These are phyloP conservation scores for Rhynchosporium graminicola DNA, from an alignment of 2,329 filamentous ascomycete genomes.

Conservation along the genomic window DNA sequence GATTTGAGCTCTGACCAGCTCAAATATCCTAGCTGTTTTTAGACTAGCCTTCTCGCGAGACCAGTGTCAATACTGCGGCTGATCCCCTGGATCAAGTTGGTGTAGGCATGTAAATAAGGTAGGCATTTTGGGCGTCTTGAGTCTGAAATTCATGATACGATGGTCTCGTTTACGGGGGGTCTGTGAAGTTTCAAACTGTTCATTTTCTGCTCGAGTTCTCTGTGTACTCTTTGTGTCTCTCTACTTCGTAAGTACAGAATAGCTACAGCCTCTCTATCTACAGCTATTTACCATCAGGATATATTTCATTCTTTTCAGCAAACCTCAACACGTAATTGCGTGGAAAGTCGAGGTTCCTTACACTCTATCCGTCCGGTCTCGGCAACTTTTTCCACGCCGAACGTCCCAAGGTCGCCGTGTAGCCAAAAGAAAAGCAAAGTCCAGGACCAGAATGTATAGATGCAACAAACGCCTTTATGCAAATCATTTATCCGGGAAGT, in stretches of 20 bases:
- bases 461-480: constrained; percentile 12
- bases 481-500: background rate
- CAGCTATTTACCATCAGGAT: background rate
- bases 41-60: background rate
- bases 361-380: background rate
- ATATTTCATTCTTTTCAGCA: background rate
- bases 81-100: too few species aligned
- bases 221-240: background rate
- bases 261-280: background rate
- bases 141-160: too few species aligned
- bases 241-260: too few species aligned
- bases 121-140: too few species aligned
- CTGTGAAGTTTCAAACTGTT: background rate
- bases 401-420: background rate
- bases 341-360: background rate
- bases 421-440: background rate
- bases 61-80: background rate
- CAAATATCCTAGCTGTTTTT: background rate
- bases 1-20: background rate
- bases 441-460: constrained; percentile 19
- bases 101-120: too few species aligned
- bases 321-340: background rate
- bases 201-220: background rate
- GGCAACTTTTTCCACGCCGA: background rate
- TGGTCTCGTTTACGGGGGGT: too few species aligned